Evolutionary conservation across 768 basidiomycete species (phyloP), one percentile per base, ranked within the genome.

Genomic region (Leccinum fibrillosum): DNA sequence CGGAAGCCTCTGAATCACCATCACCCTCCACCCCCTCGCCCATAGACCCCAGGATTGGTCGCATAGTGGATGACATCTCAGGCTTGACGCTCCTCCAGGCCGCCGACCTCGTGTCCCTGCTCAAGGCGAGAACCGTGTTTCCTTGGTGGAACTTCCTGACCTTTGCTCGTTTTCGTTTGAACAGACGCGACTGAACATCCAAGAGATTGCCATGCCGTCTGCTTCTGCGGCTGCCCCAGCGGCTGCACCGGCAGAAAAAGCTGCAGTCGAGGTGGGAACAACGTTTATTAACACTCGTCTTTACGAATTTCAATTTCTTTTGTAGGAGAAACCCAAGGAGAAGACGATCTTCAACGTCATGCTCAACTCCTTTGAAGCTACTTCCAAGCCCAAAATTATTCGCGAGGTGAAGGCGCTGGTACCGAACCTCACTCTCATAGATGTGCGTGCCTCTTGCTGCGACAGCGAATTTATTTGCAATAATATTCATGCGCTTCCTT

Each of bases 281-380:
- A 42, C 2, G 17, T 2, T 13, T 4, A 21, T 8, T 2, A 5
- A n/a, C 7, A 15, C 39, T 1, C 9, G 26, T 5, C n/a, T 17
- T 4, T 23, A 35, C 19, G 8, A 9, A 47, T 49, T 19, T 57
- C 19, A 53, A 37, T 5, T 25, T 15, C 3, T 52, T 2, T 32
- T 23, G 5, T 61, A 93, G 88, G 93, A 94, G 74, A 97, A 95
- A 70, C 94, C 94, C 51, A 98, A 97, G 78, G 97, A 98, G 79
- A 98, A 98, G 86, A 97, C 94, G 17, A 82, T 95, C 34, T 99
- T 99, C 78, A 95, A 88, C 66, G 90, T 98, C 69, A 94, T 86
- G 75, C 83, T 99, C 44, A 93, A 96, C 71, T 93, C 93, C 49
- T 97, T 98, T 68, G 95, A 97, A 61, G 85, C 94, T 2, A 80